A percentile compares a stretch with the other conserved stretches of the same genome.
Evolutionary conservation across 2,329 filamentous ascomycete species (phyloP).

Genomic region (Dactylellina leptospora): DNA sequence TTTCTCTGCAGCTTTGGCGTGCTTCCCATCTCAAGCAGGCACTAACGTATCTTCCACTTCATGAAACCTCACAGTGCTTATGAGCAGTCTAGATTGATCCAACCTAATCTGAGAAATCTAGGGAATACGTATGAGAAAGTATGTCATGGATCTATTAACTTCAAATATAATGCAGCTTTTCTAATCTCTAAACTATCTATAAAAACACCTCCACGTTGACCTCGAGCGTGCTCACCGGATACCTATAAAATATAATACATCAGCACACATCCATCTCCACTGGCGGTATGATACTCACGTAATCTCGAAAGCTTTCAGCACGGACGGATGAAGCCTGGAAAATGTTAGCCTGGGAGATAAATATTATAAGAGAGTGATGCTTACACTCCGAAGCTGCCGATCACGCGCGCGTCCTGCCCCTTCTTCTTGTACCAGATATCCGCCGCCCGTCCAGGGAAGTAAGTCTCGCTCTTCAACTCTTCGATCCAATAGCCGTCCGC

Average conservation of each 20-base stretch:
- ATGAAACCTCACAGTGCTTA: too few relatives aligned
- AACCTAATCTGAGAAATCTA: too few relatives aligned
- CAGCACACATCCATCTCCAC: background rate
- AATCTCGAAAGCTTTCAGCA: slow-evolving; percentile 91
- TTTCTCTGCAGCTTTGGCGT: too few relatives aligned
- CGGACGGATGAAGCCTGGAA: slow-evolving; percentile 77
- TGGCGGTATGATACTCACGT: slow-evolving; percentile 67
- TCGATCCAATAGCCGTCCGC: slow-evolving; percentile 89
- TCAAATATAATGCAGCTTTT: background rate
- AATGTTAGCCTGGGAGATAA: slow-evolving; percentile 10
- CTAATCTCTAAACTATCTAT: slow-evolving; percentile 19
- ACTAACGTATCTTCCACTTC: too few relatives aligned
- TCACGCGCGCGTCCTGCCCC: slow-evolving; percentile 75
- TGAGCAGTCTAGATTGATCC: too few relatives aligned
- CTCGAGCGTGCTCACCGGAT: slow-evolving; percentile 92
- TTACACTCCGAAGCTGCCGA: slow-evolving; percentile 87
- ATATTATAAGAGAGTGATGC: slow-evolving; percentile 8
- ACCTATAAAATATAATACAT: slow-evolving; percentile 64
- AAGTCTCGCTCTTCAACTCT: slow-evolving; percentile 74
- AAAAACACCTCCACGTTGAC: slow-evolving; percentile 92
- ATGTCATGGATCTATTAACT: background rate
- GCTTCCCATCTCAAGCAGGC: too few relatives aligned
- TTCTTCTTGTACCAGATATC: slow-evolving; percentile 77
- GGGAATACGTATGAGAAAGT: too few relatives aligned
- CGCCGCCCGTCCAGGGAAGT: slow-evolving; percentile 88